phyloP scores from a whole-genome alignment of 768 basidiomycete species.

The Suillus luteus region DNA sequence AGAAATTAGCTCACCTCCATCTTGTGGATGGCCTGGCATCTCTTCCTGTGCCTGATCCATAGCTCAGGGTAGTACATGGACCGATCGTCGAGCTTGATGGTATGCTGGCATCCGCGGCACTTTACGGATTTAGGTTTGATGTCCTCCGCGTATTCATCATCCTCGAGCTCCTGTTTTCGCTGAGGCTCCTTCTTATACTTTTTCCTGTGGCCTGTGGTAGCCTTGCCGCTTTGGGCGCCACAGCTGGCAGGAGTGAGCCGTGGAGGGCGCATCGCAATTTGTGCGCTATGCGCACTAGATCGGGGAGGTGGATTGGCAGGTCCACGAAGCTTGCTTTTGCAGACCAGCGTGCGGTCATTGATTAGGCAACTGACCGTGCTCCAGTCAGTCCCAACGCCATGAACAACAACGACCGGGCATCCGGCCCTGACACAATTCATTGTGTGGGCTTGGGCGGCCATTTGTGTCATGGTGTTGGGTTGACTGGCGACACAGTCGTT shows the following conservation, averaged over 20 bases:
- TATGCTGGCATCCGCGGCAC: constrained; percentile 31
- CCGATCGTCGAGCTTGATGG: constrained; percentile 36
- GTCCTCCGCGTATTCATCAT: constrained; percentile 29
- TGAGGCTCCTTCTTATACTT: no score
- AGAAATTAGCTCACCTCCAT: constrained; percentile 28
- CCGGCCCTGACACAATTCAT: constrained; percentile 20
- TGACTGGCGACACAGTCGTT: constrained; percentile 11
- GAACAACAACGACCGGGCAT: constrained; percentile 27
- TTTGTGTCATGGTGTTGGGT: background rate
- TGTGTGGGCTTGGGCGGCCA: background rate
- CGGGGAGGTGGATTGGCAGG: background rate
- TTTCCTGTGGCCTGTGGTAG: no score
- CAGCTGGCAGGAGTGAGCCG: no score
- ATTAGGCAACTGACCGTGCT: constrained; percentile 26
- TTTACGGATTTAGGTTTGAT: constrained; percentile 31
- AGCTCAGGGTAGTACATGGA: constrained; percentile 38
- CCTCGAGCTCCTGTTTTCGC: constrained; percentile 29
- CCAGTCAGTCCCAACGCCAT: constrained; percentile 28
- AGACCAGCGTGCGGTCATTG: constrained; percentile 28
- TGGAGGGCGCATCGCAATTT: no score
- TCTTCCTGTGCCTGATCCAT: constrained; percentile 35
- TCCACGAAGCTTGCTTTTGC: constrained; percentile 8
- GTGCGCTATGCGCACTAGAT: background rate
- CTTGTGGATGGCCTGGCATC: constrained; percentile 28
- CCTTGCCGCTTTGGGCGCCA: constrained; percentile 18